A percentile compares a stretch with the other conserved stretches of the same genome.
These are phyloP conservation scores for Agroathelia rolfsii DNA, from an alignment of 1,284 basidiomycete genomes.

Conservation along the genomic window DNA sequence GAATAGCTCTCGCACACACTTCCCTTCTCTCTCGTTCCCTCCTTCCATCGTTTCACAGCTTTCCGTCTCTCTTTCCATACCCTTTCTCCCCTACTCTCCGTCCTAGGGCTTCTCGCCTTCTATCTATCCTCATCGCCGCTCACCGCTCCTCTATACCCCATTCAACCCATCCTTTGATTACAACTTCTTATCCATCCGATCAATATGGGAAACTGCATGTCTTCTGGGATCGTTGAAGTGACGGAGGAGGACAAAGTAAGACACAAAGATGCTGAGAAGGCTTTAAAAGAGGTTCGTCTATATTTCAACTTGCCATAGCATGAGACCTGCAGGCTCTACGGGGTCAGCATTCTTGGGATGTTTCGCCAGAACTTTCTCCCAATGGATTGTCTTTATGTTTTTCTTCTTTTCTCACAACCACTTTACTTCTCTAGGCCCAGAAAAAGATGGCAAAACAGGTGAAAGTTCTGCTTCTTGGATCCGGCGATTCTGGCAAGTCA, in stretches of 20 bases:
- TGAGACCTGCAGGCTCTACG: neutral
- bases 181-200: slow-evolving; percentile 8
- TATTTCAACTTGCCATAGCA: slow-evolving; percentile 1
- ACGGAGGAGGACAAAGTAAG: slow-evolving; percentile 52
- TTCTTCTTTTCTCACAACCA: neutral
- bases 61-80: no score
- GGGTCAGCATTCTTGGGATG: slow-evolving; percentile 1
- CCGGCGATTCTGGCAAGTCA: slow-evolving; percentile 90
- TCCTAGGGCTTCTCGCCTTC: slow-evolving; percentile 2
- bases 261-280: slow-evolving; percentile 60
- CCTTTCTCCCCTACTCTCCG: slow-evolving; percentile 3
- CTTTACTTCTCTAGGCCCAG: slow-evolving; percentile 9
- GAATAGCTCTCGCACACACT: no score
- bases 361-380: slow-evolving; percentile 5
- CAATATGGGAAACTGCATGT: slow-evolving; percentile 82
- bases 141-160: no score
- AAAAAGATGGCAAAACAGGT: no score
- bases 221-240: slow-evolving; percentile 43
- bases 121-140: slow-evolving; percentile 1
- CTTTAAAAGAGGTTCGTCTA: slow-evolving; percentile 46
- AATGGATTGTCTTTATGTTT: slow-evolving; percentile 19
- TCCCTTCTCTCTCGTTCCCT: slow-evolving; percentile 9
- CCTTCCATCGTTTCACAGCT: no score
- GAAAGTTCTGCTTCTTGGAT: slow-evolving; percentile 86
- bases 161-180: no score